Base-by-base conservation (phyloP, 2,329 filamentous ascomycete genomes). In the Laburnicola sp. region DNA sequence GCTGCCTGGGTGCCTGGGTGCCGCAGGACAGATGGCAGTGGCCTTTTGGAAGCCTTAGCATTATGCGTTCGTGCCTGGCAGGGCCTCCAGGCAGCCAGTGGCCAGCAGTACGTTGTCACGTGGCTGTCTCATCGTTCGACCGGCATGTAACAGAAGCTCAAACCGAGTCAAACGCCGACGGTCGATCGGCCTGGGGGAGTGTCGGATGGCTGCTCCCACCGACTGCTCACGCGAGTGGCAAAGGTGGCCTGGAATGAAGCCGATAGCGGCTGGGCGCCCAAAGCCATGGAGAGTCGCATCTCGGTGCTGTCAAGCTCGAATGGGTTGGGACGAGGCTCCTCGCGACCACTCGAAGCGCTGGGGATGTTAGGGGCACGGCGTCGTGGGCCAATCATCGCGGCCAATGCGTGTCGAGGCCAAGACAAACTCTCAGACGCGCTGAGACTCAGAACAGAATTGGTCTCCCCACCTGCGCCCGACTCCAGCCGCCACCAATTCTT, bases 21-120 rank as follows among this genome's bases (percentile, higher is more conserved):
- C 65, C 53, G 48, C 46, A 52, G 58, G 56, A 58, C 41, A 53
- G 48, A 62, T 63, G 54, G 54, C 51, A 60, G 67, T 64, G 62
- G 61, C 63, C 58, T 65, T 36, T 50, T 56, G 47, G 52, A 57
- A 62, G 62, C 56, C 50, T 62, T 37, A 62, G 48, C 38, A 54
- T 72, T 51, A 72, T 72, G 70, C 69, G 57, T 70, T 69, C 57
- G 69, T 70, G 67, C 67, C 67, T 66, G 56, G 54, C 50, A 35
- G 26, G 22, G 44, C 42, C 32, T 39, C 41, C n/a, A 32, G 50
- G 45, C 55, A 60, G 55, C 65, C 57, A 69, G 64, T 60, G 42
- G 36, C 45, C 49, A 50, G 43, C 42, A 45, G 38, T 8, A 16
- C 35, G 42, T 21, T n/a, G 56, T 70, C 69, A 72, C 69, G 69